A percentile compares a stretch with the other conserved stretches of the same genome.
phyloP scores from a whole-genome alignment of 306 rosid genomes.

The Fagus sylvatica region DNA sequence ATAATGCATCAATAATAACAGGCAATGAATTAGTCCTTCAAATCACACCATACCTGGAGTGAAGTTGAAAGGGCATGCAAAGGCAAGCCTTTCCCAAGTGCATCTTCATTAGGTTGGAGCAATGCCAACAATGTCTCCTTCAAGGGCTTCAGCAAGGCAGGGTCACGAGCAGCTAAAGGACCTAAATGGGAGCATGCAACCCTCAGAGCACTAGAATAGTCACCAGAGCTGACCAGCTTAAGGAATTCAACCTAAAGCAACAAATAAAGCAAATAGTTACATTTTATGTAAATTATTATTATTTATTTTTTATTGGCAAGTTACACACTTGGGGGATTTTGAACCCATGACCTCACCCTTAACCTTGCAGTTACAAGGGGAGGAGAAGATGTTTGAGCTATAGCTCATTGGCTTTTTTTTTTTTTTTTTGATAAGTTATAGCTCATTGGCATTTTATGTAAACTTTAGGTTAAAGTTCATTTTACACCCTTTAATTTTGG shows the following conservation, averaged over 20 bases:
- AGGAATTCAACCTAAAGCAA: slow-evolving; percentile 90
- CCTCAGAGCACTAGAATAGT: slow-evolving; percentile 73
- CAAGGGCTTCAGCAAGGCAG: slow-evolving; percentile 73
- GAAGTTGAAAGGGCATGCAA: slow-evolving; percentile 86
- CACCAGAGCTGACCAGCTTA: slow-evolving; percentile 84
- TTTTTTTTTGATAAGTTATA: no score
- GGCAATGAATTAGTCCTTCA: not conserved
- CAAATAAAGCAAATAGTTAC: slow-evolving; percentile 21
- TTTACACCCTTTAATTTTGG: no score
- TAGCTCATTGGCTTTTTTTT: no score
- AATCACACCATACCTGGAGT: slow-evolving; percentile 66
- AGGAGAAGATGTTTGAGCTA: not conserved
- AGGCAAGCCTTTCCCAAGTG: slow-evolving; percentile 80
- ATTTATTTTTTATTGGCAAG: not conserved
- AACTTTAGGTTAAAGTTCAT: no score
- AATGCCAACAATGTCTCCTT: slow-evolving; percentile 93
- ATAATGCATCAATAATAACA: not conserved
- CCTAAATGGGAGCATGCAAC: slow-evolving; percentile 94
- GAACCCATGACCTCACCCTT: not conserved
- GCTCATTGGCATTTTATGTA: no score
- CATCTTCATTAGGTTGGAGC: slow-evolving; percentile 74
- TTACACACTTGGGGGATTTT: not conserved
- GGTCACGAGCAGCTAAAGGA: slow-evolving; percentile 84
- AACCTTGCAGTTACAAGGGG: not conserved
- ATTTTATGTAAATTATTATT: not conserved